A percentile compares a stretch with the other conserved stretches of the same genome.
Evolutionary conservation across 148 eudicot species (phyloP).

Genomic region (Chenopodium berlandieri): DNA sequence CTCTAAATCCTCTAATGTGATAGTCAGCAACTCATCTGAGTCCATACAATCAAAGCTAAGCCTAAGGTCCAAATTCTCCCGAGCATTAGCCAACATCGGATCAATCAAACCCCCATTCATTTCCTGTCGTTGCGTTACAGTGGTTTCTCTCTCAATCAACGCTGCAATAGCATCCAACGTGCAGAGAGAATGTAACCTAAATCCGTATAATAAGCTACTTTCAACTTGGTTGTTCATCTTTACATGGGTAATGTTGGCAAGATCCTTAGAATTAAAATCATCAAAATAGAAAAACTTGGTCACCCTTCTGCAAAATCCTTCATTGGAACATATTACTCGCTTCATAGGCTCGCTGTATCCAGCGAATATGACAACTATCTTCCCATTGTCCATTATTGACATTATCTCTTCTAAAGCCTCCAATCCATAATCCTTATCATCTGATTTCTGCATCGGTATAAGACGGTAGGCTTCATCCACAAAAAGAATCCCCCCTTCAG

Average conservation of each 20-base stretch:
- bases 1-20: constrained; percentile 76
- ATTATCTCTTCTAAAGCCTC: constrained; percentile 99
- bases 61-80: constrained; percentile 88
- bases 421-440: constrained; percentile 93
- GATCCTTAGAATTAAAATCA: constrained; percentile 66
- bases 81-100: constrained; percentile 85
- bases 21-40: constrained; percentile 69
- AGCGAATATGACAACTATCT: constrained; percentile 91
- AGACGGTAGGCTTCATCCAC: constrained; percentile 98
- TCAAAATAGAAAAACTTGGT: constrained; percentile 90
- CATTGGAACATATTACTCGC: constrained; percentile 90
- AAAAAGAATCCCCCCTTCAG: constrained; percentile 95
- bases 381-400: constrained; percentile 97
- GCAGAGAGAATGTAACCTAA: constrained; percentile 71
- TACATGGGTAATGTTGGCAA: constrained; percentile 69
- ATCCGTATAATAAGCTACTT: constrained; percentile 70
- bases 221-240: constrained; percentile 75
- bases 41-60: constrained; percentile 88
- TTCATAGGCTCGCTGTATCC: constrained; percentile 98
- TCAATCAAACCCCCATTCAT: constrained; percentile 95
- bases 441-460: constrained; percentile 93
- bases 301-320: constrained; percentile 96
- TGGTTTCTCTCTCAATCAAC: constrained; percentile 72
- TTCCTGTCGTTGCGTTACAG: constrained; percentile 72
- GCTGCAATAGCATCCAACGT: constrained; percentile 55